A percentile compares a stretch with the other conserved stretches of the same genome.
phyloP scores from a whole-genome alignment of 257 asterid genomes.

The Ilex asprella region DNA sequence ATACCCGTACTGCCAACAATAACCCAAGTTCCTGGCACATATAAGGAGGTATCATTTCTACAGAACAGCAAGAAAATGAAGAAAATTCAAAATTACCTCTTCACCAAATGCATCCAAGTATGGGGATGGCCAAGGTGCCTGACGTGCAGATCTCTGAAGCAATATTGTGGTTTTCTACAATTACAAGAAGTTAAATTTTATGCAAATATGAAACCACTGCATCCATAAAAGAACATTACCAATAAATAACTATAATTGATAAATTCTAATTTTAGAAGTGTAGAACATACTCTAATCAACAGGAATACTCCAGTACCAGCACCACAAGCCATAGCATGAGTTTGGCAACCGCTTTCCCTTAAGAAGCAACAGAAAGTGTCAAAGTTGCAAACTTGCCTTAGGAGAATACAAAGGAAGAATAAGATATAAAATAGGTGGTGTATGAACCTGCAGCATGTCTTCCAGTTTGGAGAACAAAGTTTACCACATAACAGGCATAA shows the following conservation, averaged over 20 bases:
- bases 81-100: slow-evolving; percentile 52
- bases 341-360: slow-evolving; percentile 72
- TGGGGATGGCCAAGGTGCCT: slow-evolving; percentile 98
- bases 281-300: slow-evolving; percentile 64
- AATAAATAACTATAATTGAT: background rate
- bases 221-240: slow-evolving; percentile 3
- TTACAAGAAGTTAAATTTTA: slow-evolving; percentile 1
- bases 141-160: slow-evolving; percentile 92
- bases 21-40: no score
- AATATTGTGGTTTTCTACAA: slow-evolving; percentile 77
- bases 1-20: no score
- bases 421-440: slow-evolving; percentile 5
- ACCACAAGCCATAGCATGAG: slow-evolving; percentile 81
- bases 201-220: background rate
- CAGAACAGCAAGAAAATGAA: no score
- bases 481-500: slow-evolving; percentile 87
- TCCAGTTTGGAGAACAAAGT: slow-evolving; percentile 92
- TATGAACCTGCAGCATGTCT: slow-evolving; percentile 80
- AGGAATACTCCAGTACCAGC: slow-evolving; percentile 96
- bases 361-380: slow-evolving; percentile 19
- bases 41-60: no score
- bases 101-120: slow-evolving; percentile 95
- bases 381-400: slow-evolving; percentile 2
- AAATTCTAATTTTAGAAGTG: slow-evolving; percentile 3
- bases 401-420: background rate